These are phyloP conservation scores for Oryza glaberrima DNA, from an alignment of 176 grass and related monocot genomes.

Conservation along the genomic window DNA sequence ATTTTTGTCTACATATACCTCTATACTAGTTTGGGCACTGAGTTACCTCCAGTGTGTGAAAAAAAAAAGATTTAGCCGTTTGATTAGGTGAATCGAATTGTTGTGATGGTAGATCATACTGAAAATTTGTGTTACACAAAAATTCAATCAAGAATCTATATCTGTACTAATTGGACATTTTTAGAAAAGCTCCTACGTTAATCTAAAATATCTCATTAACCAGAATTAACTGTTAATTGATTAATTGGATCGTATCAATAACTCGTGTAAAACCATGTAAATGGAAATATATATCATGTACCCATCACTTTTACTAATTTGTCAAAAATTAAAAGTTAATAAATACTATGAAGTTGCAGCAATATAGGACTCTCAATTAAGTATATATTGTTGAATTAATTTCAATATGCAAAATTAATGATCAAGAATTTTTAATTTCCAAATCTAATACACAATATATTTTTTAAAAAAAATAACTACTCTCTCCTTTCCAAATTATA, in stretches of 20 bases:
- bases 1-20: background rate
- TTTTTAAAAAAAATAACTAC: background rate
- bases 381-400: background rate
- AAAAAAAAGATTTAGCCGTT: background rate
- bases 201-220: background rate
- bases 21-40: background rate
- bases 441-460: background rate
- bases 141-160: background rate
- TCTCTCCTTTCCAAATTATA: too few relatives aligned
- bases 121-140: background rate
- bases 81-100: background rate
- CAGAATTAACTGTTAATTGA: background rate
- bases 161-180: too few relatives aligned
- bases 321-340: background rate
- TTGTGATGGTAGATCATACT: background rate
- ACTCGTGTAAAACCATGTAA: background rate
- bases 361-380: background rate
- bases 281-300: background rate
- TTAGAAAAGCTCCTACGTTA: background rate
- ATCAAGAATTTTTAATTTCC: background rate
- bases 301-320: background rate
- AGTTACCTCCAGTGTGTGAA: background rate
- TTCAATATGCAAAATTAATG: background rate
- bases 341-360: background rate
- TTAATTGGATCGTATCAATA: background rate